Base-by-base conservation (phyloP, 495 filamentous ascomycete species). In the Penicillium verhagenii region DNA sequence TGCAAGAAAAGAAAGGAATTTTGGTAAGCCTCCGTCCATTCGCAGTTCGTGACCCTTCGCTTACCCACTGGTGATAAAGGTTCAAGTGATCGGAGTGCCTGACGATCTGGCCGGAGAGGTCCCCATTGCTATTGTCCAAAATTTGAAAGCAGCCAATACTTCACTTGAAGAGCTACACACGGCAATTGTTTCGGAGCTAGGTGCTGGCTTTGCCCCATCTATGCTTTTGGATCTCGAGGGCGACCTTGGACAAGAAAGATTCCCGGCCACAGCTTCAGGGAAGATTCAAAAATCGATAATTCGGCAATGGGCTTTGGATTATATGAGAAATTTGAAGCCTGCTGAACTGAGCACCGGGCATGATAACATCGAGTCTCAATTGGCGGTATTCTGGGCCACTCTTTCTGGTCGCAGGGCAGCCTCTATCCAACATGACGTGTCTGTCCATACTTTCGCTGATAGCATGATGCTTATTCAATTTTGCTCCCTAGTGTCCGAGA, bases 211-310 rank as follows among this genome's bases (percentile, higher is more conserved):
- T 56, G 61, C 60, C 1, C 72, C 70, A 6, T 61, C 59, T 23
- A 46, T 56, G 14, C 58, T 76, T 24, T 52, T 76, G 25, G 50
- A 59, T 6, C 56, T 76, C 35, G 9, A 33, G 10, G 1, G 10
- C 7, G 61, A 74, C 16, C 52, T 76, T 3, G 67, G 61, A 4
- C 33, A 71, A 10, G 59, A 67, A 0, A 53, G 52, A 10, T 73
- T 67, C 40, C 74, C 74, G 3, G 52, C 52, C n/a, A 77, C 73
- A 1, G 52, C 63, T 5, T 59, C 69, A 4, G 74, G 74, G 13
- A 78, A 78, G 50, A 52, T 72, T n/a, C 56, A 64, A 37, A 75
- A 74, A 58, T 38, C 57, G 8, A 50, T 50, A 19, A 52, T 72
- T 14, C 60, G 55, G 35, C 42, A 55, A 31, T 48, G 45, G 37